Conservation (phyloP, 768 basidiomycete genomes). For the Mycena floridula region DNA sequence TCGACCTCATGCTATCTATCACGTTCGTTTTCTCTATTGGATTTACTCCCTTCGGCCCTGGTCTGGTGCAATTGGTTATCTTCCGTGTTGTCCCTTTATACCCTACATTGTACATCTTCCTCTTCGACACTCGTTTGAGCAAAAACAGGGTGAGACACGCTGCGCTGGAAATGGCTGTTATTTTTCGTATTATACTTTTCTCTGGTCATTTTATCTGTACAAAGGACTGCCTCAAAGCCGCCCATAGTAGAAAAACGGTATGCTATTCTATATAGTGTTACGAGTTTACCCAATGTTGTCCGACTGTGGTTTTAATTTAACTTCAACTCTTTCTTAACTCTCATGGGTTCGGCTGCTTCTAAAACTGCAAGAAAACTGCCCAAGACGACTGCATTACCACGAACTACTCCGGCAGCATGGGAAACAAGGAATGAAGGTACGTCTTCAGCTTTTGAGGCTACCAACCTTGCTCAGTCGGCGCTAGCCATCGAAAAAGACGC, state of each 20-base stretch:
- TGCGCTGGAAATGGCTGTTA: conserved; percentile 30
- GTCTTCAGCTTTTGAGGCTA: conserved; percentile 1
- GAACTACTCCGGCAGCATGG: conserved; percentile 25
- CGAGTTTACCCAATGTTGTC: background rate
- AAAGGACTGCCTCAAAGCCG: conserved; percentile 26
- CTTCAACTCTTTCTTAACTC: background rate
- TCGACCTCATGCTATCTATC: conserved; percentile 24
- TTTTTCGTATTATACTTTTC: conserved; percentile 23
- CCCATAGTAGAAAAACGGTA: background rate
- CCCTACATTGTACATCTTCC: conserved; percentile 23
- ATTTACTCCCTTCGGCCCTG: conserved; percentile 17
- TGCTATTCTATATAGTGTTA: background rate
- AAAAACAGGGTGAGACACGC: conserved; percentile 16
- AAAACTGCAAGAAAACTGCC: conserved; percentile 56
- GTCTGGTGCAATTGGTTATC: conserved; percentile 32
- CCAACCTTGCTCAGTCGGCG: background rate
- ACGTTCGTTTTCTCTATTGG: conserved; percentile 19
- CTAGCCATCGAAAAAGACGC: conserved; percentile 59
- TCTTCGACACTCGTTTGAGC: conserved; percentile 27
- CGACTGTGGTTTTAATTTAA: no score
- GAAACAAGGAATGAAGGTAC: conserved; percentile 48
- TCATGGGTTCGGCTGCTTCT: conserved; percentile 59
- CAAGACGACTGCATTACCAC: conserved; percentile 18
- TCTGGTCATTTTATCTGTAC: conserved; percentile 33
- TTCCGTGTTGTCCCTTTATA: conserved; percentile 26